phyloP scores from a whole-genome alignment of 345 rosid genomes.

The Limnanthes douglasii region DNA sequence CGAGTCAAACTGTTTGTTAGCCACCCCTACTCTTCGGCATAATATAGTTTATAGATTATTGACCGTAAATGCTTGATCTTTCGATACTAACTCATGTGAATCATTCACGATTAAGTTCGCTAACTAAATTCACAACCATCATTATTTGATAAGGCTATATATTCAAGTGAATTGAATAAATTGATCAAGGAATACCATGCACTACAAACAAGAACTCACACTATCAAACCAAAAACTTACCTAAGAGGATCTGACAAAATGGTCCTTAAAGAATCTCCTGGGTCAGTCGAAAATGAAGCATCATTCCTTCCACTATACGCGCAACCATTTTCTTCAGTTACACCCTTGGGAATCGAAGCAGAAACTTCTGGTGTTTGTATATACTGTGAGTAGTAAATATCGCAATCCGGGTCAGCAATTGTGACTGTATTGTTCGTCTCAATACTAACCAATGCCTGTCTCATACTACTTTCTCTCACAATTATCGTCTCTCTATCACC shows the following conservation, averaged over 20 bases:
- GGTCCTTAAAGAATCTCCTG: constrained; percentile 60
- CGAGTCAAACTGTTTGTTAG: too few relatives aligned
- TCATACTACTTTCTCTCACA: constrained; percentile 20
- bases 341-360: constrained; percentile 40
- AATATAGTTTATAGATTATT: too few relatives aligned
- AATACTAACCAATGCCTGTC: constrained; percentile 11
- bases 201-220: not conserved
- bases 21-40: too few relatives aligned
- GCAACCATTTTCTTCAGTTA: constrained; percentile 38
- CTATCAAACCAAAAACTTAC: constrained; percentile 27
- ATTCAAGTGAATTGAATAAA: not conserved
- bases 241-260: constrained; percentile 69
- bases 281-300: constrained; percentile 20
- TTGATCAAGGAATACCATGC: not conserved
- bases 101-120: too few relatives aligned
- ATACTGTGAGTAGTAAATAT: constrained; percentile 45
- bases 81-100: not conserved
- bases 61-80: too few relatives aligned
- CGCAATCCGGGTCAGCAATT: constrained; percentile 41
- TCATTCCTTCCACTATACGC: constrained; percentile 73
- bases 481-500: constrained; percentile 13
- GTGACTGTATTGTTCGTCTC: constrained; percentile 17
- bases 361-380: constrained; percentile 39
- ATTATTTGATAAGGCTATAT: too few relatives aligned
- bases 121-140: not conserved